Evolutionary conservation across 139 green algal species (phyloP).

Genomic region (Chlamydomonas schloesseri): DNA sequence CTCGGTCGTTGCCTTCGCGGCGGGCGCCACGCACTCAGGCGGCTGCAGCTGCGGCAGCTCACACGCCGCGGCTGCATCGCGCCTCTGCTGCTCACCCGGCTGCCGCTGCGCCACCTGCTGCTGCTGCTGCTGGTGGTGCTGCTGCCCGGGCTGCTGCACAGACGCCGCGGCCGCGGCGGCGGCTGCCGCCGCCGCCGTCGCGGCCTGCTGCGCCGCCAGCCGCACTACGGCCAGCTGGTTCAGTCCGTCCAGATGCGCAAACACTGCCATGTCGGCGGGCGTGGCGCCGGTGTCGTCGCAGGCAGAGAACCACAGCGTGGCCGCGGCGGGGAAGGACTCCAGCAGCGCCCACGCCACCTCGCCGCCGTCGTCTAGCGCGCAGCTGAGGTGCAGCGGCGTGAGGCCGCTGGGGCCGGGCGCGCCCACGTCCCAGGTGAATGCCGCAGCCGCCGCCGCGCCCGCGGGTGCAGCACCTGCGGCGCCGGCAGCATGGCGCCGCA

Average conservation of each 20-base stretch:
- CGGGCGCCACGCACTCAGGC: no score
- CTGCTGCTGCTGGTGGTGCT: not conserved
- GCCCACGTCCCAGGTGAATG: not conserved
- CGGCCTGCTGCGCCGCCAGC: not conserved
- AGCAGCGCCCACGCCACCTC: conserved; percentile 8
- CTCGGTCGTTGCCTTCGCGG: no score
- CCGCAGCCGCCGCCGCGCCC: not conserved
- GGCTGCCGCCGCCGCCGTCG: not conserved
- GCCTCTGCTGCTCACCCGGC: not conserved
- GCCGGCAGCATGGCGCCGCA: not conserved
- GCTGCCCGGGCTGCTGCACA: not conserved
- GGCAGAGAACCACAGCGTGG: not conserved
- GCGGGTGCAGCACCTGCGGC: not conserved
- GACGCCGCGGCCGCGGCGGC: not conserved
- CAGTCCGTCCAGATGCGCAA: not conserved
- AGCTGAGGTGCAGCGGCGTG: conserved; percentile 18
- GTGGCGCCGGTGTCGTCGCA: not conserved
- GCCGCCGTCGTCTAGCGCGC: conserved; percentile 13
- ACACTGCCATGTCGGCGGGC: conserved; percentile 8
- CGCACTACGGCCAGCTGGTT: not conserved
- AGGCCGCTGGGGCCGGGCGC: conserved; percentile 11
- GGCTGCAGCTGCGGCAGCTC: no score
- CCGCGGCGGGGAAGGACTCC: not conserved
- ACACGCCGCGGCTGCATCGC: no score
- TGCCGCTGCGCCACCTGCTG: not conserved